Conservation (phyloP, 1,284 basidiomycete genomes). For the Fistulina hepatica region DNA sequence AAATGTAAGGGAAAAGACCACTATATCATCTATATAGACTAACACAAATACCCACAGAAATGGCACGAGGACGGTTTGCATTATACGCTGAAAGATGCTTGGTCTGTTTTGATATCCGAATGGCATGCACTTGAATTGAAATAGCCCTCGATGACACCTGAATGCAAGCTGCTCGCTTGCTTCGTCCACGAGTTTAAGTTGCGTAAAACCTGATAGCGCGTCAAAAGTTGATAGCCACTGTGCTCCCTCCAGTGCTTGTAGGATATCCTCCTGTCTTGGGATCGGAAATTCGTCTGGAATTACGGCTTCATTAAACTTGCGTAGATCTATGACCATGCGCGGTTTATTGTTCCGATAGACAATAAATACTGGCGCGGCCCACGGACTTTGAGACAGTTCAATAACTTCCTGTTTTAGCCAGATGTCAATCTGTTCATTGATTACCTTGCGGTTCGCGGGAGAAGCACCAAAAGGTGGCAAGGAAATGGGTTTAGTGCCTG, state of each 20-base stretch:
- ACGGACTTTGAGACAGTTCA: constrained; percentile 17
- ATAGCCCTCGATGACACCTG: constrained; percentile 18
- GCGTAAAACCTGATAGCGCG: constrained; percentile 20
- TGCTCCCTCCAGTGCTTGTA: constrained; percentile 15
- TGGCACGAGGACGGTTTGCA: constrained; percentile 1
- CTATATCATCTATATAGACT: not conserved
- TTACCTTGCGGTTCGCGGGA: constrained; percentile 16
- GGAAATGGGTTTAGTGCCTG: constrained; percentile 11
- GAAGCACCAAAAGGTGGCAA: constrained; percentile 16
- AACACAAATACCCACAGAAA: constrained; percentile 1
- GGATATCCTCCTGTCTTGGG: constrained; percentile 17
- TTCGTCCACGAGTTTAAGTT: constrained; percentile 15
- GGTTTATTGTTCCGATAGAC: constrained; percentile 9
- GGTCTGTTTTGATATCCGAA: not conserved
- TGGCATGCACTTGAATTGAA: not conserved
- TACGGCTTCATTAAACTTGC: constrained; percentile 16
- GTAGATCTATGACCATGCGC: constrained; percentile 16
- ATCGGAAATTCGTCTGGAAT: constrained; percentile 20
- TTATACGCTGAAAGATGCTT: constrained; percentile 3
- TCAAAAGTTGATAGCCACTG: constrained; percentile 18
- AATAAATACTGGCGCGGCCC: constrained; percentile 17
- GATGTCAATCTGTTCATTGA: constrained; percentile 13
- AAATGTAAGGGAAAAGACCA: constrained; percentile 9
- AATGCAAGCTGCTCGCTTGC: constrained; percentile 18
- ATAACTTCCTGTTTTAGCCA: constrained; percentile 19